Conservation (phyloP, 1,284 basidiomycete species). For the Microbotryomycetes sp. region DNA sequence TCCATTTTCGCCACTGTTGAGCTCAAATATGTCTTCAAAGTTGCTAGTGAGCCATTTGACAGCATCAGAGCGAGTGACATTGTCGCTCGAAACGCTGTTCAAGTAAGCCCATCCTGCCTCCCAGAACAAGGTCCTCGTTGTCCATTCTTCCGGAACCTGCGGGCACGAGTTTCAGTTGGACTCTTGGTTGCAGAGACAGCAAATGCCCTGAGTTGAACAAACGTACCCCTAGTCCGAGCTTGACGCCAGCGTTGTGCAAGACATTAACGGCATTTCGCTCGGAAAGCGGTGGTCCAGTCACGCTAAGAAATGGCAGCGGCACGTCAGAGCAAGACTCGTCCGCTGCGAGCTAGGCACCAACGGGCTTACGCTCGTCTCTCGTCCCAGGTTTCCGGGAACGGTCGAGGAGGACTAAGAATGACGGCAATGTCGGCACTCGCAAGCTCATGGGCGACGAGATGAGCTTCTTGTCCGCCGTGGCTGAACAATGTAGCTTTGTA, state of each 20-base stretch:
- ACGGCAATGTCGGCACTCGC: slow-evolving; percentile 61
- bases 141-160: slow-evolving; percentile 45
- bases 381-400: slow-evolving; percentile 63
- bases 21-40: slow-evolving; percentile 58
- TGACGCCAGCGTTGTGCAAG: slow-evolving; percentile 60
- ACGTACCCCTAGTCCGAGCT: slow-evolving; percentile 61
- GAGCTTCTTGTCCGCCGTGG: slow-evolving; percentile 61
- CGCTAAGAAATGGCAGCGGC: not conserved
- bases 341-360: too few relatives aligned
- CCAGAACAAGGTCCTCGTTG: slow-evolving; percentile 59
- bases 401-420: slow-evolving; percentile 56
- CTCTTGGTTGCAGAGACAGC: not conserved
- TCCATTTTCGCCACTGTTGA: slow-evolving; percentile 39
- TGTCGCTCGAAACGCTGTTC: slow-evolving; percentile 43
- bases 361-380: slow-evolving; percentile 53
- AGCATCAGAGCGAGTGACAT: slow-evolving; percentile 50
- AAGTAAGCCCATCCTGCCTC: slow-evolving; percentile 58
- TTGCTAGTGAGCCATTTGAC: slow-evolving; percentile 57
- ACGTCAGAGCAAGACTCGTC: not conserved
- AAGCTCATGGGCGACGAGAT: slow-evolving; percentile 66
- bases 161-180: not conserved
- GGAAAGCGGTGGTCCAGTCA: slow-evolving; percentile 64
- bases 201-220: not conserved
- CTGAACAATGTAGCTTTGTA: slow-evolving; percentile 34
- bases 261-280: slow-evolving; percentile 56